Base-by-base conservation (phyloP, 768 basidiomycete species). In the Suillus placidus region DNA sequence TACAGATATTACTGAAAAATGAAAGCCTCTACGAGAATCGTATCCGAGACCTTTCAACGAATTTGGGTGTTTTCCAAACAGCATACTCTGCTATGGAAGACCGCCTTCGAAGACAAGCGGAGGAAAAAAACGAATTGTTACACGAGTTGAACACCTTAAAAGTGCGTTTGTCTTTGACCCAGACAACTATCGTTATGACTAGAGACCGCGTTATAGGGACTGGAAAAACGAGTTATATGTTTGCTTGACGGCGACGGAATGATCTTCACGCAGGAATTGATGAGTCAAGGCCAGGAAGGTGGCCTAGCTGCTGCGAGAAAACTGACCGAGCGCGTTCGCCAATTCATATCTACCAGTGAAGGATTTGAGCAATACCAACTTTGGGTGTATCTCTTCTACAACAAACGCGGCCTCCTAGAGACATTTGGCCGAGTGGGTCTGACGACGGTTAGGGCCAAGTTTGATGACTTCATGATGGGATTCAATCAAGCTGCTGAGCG, bases 401-500 rank as follows among this genome's bases (percentile, higher is more conserved):
- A 90, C 75, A 88, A 86, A 69, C 83, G 83, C 20, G 88, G 88
- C 4, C 76, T 90, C 35, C 70, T 80, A 58, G 85, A 88, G 51
- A 80, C 86, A 0, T 81, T 89, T 60, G 76, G 64, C 12, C 73
- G 72, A 62, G 73, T 68, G 60, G 73, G 77, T 40, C 75, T 67
- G 76, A 79, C 62, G 60, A 79, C 70, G 37, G 76, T 73, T 35
- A 76, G 73, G n/a, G 66, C 71, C 55, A 81, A 79, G 58, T 86
- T 91, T 68, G 87, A 89, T 4, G 87, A 88, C 20, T 92, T 92
- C 71, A 76, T 88, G 63, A 75, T 82, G 60, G 90, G 90, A 9
- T 90, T 92, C 71, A 90, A 90, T 74, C 87, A 89, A 75, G 87
- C 89, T 13, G 79, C 85, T 16, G 85, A 87, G 65, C 83, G 87